These are phyloP conservation scores for Alloteropsis semialata DNA, from an alignment of 176 grass and related monocot genomes.

Conservation along the genomic window DNA sequence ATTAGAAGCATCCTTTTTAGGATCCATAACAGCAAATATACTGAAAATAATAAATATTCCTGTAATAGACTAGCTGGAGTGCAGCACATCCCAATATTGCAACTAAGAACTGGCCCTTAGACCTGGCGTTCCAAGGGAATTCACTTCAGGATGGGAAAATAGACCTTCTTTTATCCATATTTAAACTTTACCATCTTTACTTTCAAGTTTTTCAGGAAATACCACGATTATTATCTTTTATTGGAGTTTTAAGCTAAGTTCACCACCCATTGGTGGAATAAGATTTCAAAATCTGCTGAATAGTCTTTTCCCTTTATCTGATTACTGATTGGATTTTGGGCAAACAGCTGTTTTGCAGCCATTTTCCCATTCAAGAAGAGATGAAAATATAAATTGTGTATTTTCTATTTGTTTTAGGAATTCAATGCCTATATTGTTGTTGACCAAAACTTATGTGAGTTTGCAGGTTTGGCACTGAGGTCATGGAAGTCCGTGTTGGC, in stretches of 20 bases:
- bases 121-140: background rate
- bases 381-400: background rate
- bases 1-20: background rate
- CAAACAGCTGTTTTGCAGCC: background rate
- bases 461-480: conserved; percentile 77
- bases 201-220: background rate
- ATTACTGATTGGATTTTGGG: background rate
- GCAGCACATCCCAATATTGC: background rate
- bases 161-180: background rate
- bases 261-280: background rate
- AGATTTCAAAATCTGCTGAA: background rate
- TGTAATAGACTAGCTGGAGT: background rate
- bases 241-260: background rate
- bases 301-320: background rate
- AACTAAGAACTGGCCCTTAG: background rate
- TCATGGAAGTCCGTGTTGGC: conserved; percentile 68
- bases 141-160: background rate
- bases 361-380: background rate
- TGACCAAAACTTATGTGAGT: background rate
- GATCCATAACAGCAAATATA: background rate
- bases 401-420: background rate
- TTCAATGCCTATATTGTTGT: background rate
- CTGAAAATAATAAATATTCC: background rate
- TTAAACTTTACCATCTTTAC: background rate
- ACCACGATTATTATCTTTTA: background rate